A percentile compares a stretch with the other conserved stretches of the same genome.
These are phyloP conservation scores for Xylaria scruposa DNA, from an alignment of 495 filamentous ascomycete species.

Conservation along the genomic window DNA sequence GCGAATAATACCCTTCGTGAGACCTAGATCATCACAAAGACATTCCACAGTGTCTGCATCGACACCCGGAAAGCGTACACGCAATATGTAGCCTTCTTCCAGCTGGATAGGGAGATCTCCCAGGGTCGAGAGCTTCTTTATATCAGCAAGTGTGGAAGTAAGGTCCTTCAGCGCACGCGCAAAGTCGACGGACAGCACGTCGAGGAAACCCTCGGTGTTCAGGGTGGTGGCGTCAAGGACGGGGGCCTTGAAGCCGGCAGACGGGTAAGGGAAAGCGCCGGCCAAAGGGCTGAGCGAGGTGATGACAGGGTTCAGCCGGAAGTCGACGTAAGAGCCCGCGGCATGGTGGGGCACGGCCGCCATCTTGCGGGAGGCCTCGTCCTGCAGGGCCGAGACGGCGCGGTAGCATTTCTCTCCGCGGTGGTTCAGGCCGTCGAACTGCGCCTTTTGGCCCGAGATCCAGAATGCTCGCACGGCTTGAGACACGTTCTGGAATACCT, in stretches of 20 bases:
- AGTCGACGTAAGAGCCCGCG: constrained; percentile 83
- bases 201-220: constrained; percentile 79
- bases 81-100: constrained; percentile 63
- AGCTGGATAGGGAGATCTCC: constrained; percentile 85
- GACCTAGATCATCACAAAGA: constrained; percentile 84
- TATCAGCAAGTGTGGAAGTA: constrained; percentile 77
- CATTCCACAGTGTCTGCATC: constrained; percentile 82
- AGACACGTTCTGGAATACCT: constrained; percentile 94
- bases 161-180: constrained; percentile 85
- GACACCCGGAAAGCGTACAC: constrained; percentile 89
- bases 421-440: constrained; percentile 76
- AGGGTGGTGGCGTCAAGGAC: constrained; percentile 59
- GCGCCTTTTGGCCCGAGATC: constrained; percentile 83
- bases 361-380: constrained; percentile 70
- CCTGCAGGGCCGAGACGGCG: constrained; percentile 70
- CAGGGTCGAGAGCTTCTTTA: constrained; percentile 74
- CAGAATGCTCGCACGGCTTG: constrained; percentile 88
- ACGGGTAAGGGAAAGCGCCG: constrained; percentile 46
- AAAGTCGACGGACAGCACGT: constrained; percentile 86
- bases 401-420: constrained; percentile 80
- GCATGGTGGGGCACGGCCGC: constrained; percentile 57
- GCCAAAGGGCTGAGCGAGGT: constrained; percentile 75
- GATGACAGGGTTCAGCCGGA: constrained; percentile 83
- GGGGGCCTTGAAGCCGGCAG: constrained; percentile 42
- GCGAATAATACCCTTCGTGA: constrained; percentile 74